A percentile compares a stretch with the other conserved stretches of the same genome.
Conservation (phyloP, 2,329 filamentous ascomycete genomes). For the Calonectria naviculata region DNA sequence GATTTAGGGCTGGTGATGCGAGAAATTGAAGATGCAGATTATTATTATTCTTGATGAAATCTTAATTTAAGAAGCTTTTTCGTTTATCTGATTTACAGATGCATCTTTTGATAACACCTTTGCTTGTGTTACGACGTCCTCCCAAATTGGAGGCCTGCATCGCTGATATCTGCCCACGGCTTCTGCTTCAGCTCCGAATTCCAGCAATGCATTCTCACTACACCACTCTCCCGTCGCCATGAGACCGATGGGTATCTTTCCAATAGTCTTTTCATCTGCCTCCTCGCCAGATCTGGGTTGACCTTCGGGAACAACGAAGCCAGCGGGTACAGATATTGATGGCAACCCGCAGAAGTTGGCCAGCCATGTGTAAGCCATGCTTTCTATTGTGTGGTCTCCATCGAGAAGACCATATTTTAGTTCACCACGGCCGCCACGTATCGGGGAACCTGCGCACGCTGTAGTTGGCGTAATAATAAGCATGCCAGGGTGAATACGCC, state of each 20-base stretch:
- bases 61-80: background rate
- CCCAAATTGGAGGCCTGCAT: constrained; percentile 10
- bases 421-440: constrained; percentile 40
- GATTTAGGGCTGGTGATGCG: too few relatives aligned
- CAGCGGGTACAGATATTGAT: constrained; percentile 55
- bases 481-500: constrained; percentile 72
- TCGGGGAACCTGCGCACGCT: constrained; percentile 57
- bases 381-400: constrained; percentile 56
- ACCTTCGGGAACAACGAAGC: constrained; percentile 54
- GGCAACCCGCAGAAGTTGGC: constrained; percentile 63
- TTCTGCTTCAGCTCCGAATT: constrained; percentile 61
- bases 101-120: background rate
- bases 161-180: constrained; percentile 40
- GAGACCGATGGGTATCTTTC: constrained; percentile 61
- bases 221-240: constrained; percentile 69
- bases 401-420: constrained; percentile 40
- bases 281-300: constrained; percentile 42
- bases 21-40: too few relatives aligned
- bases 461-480: constrained; percentile 80
- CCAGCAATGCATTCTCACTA: constrained; percentile 58
- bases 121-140: background rate
- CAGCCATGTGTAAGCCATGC: constrained; percentile 63
- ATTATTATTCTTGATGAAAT: background rate
- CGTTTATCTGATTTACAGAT: background rate
- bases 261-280: constrained; percentile 45